Base-by-base conservation (phyloP, 2,329 filamentous ascomycete species). In the Trichocomaceae sp. region DNA sequence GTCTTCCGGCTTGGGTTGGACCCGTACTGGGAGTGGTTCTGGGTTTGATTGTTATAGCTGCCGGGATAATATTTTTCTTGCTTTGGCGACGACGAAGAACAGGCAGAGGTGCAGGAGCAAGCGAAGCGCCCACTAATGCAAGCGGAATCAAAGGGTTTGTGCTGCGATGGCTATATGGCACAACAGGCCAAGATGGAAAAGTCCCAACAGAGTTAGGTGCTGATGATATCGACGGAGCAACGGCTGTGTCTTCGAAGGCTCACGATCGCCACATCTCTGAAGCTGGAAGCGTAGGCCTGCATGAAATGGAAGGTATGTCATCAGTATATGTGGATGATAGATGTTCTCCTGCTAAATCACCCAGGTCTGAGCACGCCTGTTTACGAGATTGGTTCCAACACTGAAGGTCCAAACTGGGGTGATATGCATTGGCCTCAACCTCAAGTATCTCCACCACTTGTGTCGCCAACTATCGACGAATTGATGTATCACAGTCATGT, bases 1-100 rank as follows among this genome's bases (percentile, higher is more conserved):
- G 52, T 15, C 42, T 58, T 41, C 56, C 56, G 12, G 44, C 3
- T 19, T 58, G 52, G 56, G 52, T 55, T n/a, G 56, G 52, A 9
- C 50, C 56, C 3, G 56, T 58, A 22, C 39, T 58, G 15, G 56
- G 56, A 17, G 56, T 58, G 29, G 49, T 58, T 12, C 42, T 58
- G 2, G 56, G 56, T 2, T 51, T 57, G 26, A 37, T 54, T 22
- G 55, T 54, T 8, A 42, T 57, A 20, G 55, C 46, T 26, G 51
- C 47, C 6, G 55, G 46, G 7, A 17, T 50, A 29, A 54, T 57
- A 9, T 7, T 57, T 7, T 57, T 54, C 35, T 26, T 57, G 12
- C 52, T 57, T 22, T 57, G 55, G 55, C 22, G 51, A 47, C 39
- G 55, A 19, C 37, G 51, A 39, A 52, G 37, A 22, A 23, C 26